A percentile compares a stretch with the other conserved stretches of the same genome.
These are phyloP conservation scores for Kodamaea restingae DNA, from an alignment of 805 yeast species.

Conservation along the genomic window DNA sequence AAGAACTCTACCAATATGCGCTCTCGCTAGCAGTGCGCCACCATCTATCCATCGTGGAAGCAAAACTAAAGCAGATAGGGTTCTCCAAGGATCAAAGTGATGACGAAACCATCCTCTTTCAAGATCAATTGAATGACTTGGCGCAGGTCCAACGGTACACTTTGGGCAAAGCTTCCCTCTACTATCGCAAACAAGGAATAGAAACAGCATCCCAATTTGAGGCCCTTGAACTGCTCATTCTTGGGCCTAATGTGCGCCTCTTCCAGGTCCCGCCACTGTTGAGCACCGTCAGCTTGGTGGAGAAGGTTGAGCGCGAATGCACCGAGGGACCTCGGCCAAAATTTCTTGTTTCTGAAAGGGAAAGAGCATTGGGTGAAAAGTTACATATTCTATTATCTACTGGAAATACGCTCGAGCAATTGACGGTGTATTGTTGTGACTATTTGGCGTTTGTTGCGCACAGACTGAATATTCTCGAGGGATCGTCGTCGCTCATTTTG, in stretches of 20 bases:
- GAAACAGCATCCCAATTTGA: neutral
- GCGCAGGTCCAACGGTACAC: conserved; percentile 15
- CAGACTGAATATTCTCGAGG: conserved; percentile 2
- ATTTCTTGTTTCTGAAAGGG: conserved; percentile 11
- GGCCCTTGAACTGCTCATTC: conserved; percentile 14
- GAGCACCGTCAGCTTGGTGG: conserved; percentile 16
- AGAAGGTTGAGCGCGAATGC: conserved; percentile 13
- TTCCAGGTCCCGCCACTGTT: conserved; percentile 11
- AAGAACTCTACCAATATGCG: conserved; percentile 16
- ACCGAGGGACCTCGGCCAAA: conserved; percentile 1
- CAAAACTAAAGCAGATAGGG: neutral
- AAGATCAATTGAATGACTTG: conserved; percentile 18
- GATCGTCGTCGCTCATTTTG: conserved; percentile 4
- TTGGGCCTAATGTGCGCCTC: conserved; percentile 17
- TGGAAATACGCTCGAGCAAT: neutral
- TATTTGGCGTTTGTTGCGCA: neutral
- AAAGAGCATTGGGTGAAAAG: conserved; percentile 14
- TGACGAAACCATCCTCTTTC: conserved; percentile 17
- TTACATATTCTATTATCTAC: conserved; percentile 17
- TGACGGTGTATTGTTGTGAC: neutral
- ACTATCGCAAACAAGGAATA: conserved; percentile 10
- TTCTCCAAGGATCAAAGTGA: conserved; percentile 13
- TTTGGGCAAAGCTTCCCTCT: conserved; percentile 13
- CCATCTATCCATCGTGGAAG: conserved; percentile 18
- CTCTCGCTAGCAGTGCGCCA: conserved; percentile 22